These are phyloP conservation scores for Pyrus betulifolia DNA, from an alignment of 306 rosid species.

Conservation along the genomic window DNA sequence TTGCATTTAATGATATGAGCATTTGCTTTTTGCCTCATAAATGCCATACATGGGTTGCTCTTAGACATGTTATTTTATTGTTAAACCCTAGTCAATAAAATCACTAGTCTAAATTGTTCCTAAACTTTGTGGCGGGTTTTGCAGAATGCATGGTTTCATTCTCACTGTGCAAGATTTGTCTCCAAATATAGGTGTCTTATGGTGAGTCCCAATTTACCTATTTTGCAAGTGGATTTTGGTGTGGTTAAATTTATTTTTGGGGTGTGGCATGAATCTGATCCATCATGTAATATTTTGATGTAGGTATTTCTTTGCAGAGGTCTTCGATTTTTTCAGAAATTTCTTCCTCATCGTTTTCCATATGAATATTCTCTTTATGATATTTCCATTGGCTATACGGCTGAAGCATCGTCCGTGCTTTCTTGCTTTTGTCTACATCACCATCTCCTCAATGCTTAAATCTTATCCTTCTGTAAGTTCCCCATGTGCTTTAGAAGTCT, in stretches of 20 bases:
- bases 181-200: conserved; percentile 84
- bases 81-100: not conserved
- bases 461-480: conserved; percentile 79
- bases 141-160: conserved; percentile 90
- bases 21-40: not conserved
- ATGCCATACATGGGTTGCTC: not conserved
- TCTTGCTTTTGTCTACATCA: conserved; percentile 68
- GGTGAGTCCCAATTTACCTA: conserved; percentile 47
- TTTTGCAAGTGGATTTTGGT: not conserved
- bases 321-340: conserved; percentile 74
- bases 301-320: conserved; percentile 99
- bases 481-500: not conserved
- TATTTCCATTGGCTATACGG: conserved; percentile 74
- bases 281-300: conserved; percentile 12
- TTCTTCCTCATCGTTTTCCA: conserved; percentile 87
- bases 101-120: conserved; percentile 8
- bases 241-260: not conserved
- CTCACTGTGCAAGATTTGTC: conserved; percentile 87
- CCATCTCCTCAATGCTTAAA: conserved; percentile 70
- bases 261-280: conserved; percentile 14
- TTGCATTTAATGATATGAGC: not conserved
- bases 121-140: conserved; percentile 26
- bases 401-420: conserved; percentile 84
- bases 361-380: conserved; percentile 77
- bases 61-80: not conserved